These are phyloP conservation scores for Scytalidium sp. DNA, from an alignment of 2,329 filamentous ascomycete species.

Conservation along the genomic window DNA sequence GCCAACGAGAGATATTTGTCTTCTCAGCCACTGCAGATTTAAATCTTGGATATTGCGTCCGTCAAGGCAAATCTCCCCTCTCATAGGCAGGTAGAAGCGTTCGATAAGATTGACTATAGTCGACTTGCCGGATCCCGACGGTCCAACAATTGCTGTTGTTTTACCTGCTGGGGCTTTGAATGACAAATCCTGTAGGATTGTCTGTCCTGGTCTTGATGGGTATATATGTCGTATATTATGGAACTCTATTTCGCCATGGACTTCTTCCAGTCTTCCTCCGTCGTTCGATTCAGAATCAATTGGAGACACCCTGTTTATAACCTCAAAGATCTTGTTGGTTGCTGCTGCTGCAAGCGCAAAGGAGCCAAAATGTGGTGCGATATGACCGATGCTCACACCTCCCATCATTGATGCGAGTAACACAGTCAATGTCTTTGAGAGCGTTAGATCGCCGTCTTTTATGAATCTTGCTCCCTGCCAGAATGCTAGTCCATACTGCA, in stretches of 20 bases:
- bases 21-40: conserved; percentile 25
- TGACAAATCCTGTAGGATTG: conserved; percentile 34
- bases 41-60: conserved; percentile 32
- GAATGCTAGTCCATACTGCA: conserved; percentile 12
- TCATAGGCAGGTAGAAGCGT: conserved; percentile 38
- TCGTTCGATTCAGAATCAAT: conserved; percentile 69
- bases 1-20: conserved; percentile 20
- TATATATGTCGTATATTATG: conserved; percentile 37
- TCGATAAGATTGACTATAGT: conserved; percentile 36
- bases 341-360: conserved; percentile 80
- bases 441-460: conserved; percentile 7
- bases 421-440: conserved; percentile 11
- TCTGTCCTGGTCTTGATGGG: conserved; percentile 22
- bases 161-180: conserved; percentile 36
- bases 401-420: conserved; percentile 38
- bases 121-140: conserved; percentile 35
- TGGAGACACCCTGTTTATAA: conserved; percentile 81
- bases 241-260: conserved; percentile 76
- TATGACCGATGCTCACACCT: conserved; percentile 81
- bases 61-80: conserved; percentile 35
- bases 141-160: conserved; percentile 29
- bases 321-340: conserved; percentile 83
- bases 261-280: conserved; percentile 66
- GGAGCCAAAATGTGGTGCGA: conserved; percentile 78
- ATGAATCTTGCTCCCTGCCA: conserved; percentile 15